Evolutionary conservation across 352 stramenopile genomes (phyloP).

Genomic region (Phytopythium aichiense): DNA sequence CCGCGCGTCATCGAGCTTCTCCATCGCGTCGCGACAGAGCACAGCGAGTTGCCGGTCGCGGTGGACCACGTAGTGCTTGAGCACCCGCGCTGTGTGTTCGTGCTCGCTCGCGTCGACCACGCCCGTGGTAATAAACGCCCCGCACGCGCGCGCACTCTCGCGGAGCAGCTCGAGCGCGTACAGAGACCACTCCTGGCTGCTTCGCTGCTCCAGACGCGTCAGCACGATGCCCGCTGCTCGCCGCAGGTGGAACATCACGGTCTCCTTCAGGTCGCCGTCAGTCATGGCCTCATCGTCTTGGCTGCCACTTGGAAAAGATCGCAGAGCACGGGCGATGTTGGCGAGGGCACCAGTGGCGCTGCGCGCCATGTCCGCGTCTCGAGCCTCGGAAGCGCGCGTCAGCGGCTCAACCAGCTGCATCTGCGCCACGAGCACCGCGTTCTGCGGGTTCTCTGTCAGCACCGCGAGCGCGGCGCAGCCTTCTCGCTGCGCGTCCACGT

Average conservation of each 20-base stretch:
- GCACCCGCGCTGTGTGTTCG: constrained; percentile 17
- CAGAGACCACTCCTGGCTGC: constrained; percentile 27
- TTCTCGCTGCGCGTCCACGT: constrained; percentile 67
- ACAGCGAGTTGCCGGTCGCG: constrained; percentile 56
- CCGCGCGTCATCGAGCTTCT: not conserved
- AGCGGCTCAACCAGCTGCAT: constrained; percentile 51
- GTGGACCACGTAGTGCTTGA: constrained; percentile 54
- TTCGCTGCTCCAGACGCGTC: constrained; percentile 43
- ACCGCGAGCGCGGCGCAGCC: constrained; percentile 65
- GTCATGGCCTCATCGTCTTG: not conserved
- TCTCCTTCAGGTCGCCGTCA: not conserved
- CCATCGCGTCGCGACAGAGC: constrained; percentile 40
- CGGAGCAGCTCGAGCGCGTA: constrained; percentile 70
- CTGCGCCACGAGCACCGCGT: constrained; percentile 52
- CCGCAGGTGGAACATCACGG: constrained; percentile 25
- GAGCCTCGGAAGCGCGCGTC: constrained; percentile 34
- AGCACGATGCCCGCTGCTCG: constrained; percentile 39
- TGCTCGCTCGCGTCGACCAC: constrained; percentile 16
- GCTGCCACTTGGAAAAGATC: constrained; percentile 1
- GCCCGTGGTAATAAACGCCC: constrained; percentile 31
- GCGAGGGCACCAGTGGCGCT: constrained; percentile 59
- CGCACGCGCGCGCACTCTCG: constrained; percentile 62
- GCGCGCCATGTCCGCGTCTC: constrained; percentile 64
- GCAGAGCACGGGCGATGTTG: constrained; percentile 61
- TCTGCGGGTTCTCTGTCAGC: constrained; percentile 63